Percentiles rank a stretch among this genome's conserved stretches.
These are phyloP conservation scores for Salix suchowensis DNA, from an alignment of 345 rosid species.

Conservation along the genomic window DNA sequence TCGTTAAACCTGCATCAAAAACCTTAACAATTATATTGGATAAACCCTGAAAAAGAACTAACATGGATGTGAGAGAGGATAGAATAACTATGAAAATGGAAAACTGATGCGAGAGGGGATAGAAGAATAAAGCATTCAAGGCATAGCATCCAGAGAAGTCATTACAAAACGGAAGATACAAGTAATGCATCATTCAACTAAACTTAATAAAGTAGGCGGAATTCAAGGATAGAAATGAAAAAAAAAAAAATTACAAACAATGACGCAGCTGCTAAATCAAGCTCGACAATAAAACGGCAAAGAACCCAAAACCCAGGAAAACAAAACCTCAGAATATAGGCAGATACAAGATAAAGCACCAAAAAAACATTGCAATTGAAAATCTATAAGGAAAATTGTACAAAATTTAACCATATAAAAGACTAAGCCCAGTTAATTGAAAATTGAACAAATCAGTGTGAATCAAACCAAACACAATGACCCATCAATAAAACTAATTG, in stretches of 20 bases:
- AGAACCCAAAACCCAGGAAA: slow-evolving; percentile 11
- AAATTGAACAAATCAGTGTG: neutral
- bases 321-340: neutral
- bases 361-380: neutral
- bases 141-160: neutral
- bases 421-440: neutral
- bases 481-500: neutral
- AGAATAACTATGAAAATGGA: neutral
- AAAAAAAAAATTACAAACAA: neutral
- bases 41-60: neutral
- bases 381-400: neutral
- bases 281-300: slow-evolving; percentile 4
- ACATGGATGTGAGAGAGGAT: neutral
- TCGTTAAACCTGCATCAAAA: neutral
- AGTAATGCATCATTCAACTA: neutral
- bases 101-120: neutral
- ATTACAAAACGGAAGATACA: neutral
- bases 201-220: neutral
- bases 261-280: neutral
- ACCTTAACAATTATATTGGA: neutral
- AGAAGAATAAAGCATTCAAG: neutral
- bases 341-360: neutral
- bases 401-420: neutral
- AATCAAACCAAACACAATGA: neutral
- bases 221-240: neutral